Evolutionary conservation across 495 filamentous ascomycete genomes (phyloP).

Genomic region (Rhypophila decipiens): DNA sequence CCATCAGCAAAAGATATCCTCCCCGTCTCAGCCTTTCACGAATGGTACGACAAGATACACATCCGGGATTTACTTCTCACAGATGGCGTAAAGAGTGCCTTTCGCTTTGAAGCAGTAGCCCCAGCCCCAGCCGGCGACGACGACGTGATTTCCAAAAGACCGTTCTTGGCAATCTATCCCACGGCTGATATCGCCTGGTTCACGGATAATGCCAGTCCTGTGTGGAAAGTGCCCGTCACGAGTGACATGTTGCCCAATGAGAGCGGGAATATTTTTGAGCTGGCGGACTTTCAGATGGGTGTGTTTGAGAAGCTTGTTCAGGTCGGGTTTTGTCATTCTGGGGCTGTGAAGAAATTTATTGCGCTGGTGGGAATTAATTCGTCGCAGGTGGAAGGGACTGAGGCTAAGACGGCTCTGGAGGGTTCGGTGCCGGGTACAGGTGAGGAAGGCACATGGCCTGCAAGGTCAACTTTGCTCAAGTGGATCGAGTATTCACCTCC

Average conservation of each 20-base stretch:
- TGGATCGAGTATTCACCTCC: too few species aligned
- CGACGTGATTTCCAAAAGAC: conserved; percentile 1
- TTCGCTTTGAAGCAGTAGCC: conserved; percentile 12
- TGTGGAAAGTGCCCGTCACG: conserved; percentile 7
- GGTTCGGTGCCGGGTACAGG: too few species aligned
- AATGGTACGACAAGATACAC: conserved; percentile 25
- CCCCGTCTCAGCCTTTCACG: conserved; percentile 10
- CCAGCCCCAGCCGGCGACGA: too few species aligned
- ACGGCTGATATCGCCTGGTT: conserved; percentile 18
- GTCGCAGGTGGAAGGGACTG: too few species aligned
- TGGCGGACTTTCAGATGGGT: conserved; percentile 6
- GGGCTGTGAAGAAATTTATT: too few species aligned
- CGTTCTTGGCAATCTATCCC: conserved; percentile 22
- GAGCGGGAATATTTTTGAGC: conserved; percentile 7
- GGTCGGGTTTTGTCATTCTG: too few species aligned
- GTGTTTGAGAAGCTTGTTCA: conserved; percentile 6
- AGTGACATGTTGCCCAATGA: neutral
- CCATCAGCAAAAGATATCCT: conserved; percentile 2
- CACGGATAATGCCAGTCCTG: neutral
- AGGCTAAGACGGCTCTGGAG: too few species aligned
- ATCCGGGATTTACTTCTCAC: conserved; percentile 22
- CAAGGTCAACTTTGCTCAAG: too few species aligned
- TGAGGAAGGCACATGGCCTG: too few species aligned
- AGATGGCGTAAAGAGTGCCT: conserved; percentile 11
- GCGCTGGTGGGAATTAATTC: too few species aligned